Base-by-base conservation (phyloP, 2,329 filamentous ascomycete species). In the Penicillium glabrum region DNA sequence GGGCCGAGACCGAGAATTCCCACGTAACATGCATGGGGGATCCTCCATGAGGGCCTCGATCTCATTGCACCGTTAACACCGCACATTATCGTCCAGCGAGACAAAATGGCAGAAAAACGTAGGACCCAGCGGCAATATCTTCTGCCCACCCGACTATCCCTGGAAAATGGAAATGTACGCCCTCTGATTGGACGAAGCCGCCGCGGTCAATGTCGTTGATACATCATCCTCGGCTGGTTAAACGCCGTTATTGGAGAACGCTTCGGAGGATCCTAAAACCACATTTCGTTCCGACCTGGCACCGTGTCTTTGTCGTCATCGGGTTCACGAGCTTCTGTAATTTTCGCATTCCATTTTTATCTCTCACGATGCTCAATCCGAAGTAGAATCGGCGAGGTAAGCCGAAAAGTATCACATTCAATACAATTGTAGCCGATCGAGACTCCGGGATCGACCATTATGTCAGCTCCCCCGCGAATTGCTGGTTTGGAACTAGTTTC, bases 121-220 rank as follows among this genome's bases (percentile, higher is more conserved):
- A 51, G 57, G 59, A 61, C 58, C 59, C 57, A 65, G 61, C 69
- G 70, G 69, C 64, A 71, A 71, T 73, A 66, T 59, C 60, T 71
- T 72, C 67, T 66, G 65, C 66, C 69, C 65, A 67, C 53, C 58
- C 58, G 58, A 57, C 27, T 35, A 53, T 48, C 44, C 56, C 50
- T 61, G 62, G 31, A 52, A 62, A 50, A 50, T 65, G 14, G 51
- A 60, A 59, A 52, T 59, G 7, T 45, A 31, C 1, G 37, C 9
- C 2, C 23, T 44, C 35, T 71, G 62, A 72, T 72, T 72, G 70
- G 70, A 27, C 49, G 29, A 44, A 19, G 41, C 57, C 64, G 64
- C 64, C 64, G 64, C 53, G 47, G 62, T 58, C 46, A 51, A 61
- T 53, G 55, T 62, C 52, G 45, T 49, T 45, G 48, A 57, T 60